phyloP scores from a whole-genome alignment of 768 basidiomycete genomes.

The Hydnum rufescens region DNA sequence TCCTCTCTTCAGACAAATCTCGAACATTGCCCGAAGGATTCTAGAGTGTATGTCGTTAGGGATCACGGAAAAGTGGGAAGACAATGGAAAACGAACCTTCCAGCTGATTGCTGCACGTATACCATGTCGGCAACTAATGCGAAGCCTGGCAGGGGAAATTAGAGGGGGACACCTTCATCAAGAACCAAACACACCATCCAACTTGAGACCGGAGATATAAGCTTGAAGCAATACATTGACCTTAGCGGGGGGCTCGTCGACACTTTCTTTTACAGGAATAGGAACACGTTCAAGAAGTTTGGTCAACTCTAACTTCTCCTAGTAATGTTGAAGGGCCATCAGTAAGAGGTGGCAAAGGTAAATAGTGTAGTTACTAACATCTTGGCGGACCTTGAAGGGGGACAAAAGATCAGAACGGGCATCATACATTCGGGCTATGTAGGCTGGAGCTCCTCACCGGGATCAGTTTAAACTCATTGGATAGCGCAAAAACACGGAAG shows the following conservation, averaged over 20 bases:
- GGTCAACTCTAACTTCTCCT: slow-evolving; percentile 74
- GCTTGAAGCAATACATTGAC: slow-evolving; percentile 92
- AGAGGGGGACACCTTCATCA: not conserved
- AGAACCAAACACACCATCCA: slow-evolving; percentile 37
- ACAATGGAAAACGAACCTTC: slow-evolving; percentile 32
- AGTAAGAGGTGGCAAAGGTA: not conserved
- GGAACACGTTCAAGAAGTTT: slow-evolving; percentile 88
- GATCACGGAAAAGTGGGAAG: not conserved
- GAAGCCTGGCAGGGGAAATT: slow-evolving; percentile 30
- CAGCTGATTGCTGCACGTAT: slow-evolving; percentile 92
- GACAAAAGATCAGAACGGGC: not conserved
- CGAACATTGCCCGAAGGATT: slow-evolving; percentile 89
- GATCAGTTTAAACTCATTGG: slow-evolving; percentile 86
- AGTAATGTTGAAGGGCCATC: slow-evolving; percentile 8
- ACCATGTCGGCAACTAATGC: slow-evolving; percentile 85
- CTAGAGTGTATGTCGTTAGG: slow-evolving; percentile 18
- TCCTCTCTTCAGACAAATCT: slow-evolving; percentile 94
- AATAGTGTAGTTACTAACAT: slow-evolving; percentile 17
- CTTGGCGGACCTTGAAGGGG: slow-evolving; percentile 40
- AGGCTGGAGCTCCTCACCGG: slow-evolving; percentile 25
- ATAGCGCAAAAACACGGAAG: slow-evolving; percentile 87
- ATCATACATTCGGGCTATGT: no score
- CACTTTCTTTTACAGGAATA: slow-evolving; percentile 90
- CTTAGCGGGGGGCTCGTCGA: slow-evolving; percentile 92
- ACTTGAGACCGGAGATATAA: slow-evolving; percentile 82